A percentile compares a stretch with the other conserved stretches of the same genome.
phyloP scores from a whole-genome alignment of 164 flowering plant species.

The Vitis rupestris region DNA sequence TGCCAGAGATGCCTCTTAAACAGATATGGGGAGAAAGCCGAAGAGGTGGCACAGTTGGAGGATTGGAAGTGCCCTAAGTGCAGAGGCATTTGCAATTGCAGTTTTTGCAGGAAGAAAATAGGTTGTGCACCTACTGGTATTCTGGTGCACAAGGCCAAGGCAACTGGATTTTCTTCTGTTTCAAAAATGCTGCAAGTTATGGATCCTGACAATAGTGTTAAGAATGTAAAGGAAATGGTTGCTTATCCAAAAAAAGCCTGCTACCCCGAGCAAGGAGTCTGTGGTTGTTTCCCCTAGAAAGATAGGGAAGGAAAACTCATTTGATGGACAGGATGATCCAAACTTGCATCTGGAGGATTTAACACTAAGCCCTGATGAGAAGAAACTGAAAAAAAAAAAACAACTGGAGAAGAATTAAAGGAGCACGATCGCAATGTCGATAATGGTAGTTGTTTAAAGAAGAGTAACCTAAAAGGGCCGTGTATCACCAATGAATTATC shows the following conservation, averaged over 20 bases:
- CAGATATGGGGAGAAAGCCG: conserved; percentile 90
- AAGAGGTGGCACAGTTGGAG: conserved; percentile 37
- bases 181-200: conserved; percentile 56
- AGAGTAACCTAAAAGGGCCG: conserved; percentile 10
- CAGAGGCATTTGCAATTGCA: conserved; percentile 87
- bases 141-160: conserved; percentile 64
- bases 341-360: conserved; percentile 10
- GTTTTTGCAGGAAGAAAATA: conserved; percentile 81
- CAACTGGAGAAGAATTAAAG: conserved; percentile 16
- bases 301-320: conserved; percentile 54
- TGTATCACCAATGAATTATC: not conserved
- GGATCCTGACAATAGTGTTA: conserved; percentile 24
- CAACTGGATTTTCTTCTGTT: conserved; percentile 76
- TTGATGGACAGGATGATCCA: conserved; percentile 30
- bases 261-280: conserved; percentile 23
- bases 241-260: no score
- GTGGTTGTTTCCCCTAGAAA: conserved; percentile 31
- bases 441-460: conserved; percentile 9
- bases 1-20: conserved; percentile 81
- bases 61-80: conserved; percentile 89
- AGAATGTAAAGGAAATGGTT: no score
- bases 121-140: conserved; percentile 82
- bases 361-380: conserved; percentile 11
- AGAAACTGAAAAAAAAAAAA: conserved; percentile 27
- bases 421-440: conserved; percentile 17